Evolutionary conservation across 805 yeast genomes (phyloP).

Genomic region (Priceomyces carsonii): DNA sequence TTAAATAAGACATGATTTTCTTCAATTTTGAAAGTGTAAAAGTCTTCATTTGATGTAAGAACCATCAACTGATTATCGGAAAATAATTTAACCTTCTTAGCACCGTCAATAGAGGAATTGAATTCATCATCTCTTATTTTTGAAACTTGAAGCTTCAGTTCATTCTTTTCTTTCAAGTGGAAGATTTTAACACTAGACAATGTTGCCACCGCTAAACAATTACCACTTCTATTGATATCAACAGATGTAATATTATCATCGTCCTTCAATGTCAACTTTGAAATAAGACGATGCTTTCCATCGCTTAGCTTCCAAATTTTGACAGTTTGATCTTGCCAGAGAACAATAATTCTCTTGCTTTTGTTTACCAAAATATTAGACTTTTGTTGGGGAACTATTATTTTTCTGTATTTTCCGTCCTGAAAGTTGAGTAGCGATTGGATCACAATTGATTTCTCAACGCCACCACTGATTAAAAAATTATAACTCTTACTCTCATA

Average conservation of each 20-base stretch:
- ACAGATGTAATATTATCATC: conserved; percentile 80
- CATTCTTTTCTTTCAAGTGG: conserved; percentile 45
- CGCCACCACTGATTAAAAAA: conserved; percentile 80
- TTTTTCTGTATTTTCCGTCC: conserved; percentile 69
- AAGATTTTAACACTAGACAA: conserved; percentile 68
- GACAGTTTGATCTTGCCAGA: conserved; percentile 82
- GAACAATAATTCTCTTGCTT: conserved; percentile 52
- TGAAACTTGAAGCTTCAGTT: conserved; percentile 43
- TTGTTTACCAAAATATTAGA: conserved; percentile 53
- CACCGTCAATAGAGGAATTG: conserved; percentile 50
- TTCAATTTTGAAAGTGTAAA: conserved; percentile 45
- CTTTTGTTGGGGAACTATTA: conserved; percentile 61
- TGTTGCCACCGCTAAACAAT: conserved; percentile 71
- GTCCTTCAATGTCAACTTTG: conserved; percentile 65
- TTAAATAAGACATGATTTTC: conserved; percentile 36
- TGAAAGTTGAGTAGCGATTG: conserved; percentile 67
- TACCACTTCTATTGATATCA: conserved; percentile 63
- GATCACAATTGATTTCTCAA: conserved; percentile 67
- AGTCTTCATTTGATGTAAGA: conserved; percentile 62
- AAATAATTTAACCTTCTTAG: conserved; percentile 52
- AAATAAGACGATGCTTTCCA: conserved; percentile 55
- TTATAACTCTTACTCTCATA: conserved; percentile 69
- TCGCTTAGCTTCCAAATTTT: conserved; percentile 72
- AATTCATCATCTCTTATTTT: conserved; percentile 51
- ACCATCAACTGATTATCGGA: conserved; percentile 48